Base-by-base conservation (phyloP, 2,329 filamentous ascomycete species). In the Fusarium sp. region DNA sequence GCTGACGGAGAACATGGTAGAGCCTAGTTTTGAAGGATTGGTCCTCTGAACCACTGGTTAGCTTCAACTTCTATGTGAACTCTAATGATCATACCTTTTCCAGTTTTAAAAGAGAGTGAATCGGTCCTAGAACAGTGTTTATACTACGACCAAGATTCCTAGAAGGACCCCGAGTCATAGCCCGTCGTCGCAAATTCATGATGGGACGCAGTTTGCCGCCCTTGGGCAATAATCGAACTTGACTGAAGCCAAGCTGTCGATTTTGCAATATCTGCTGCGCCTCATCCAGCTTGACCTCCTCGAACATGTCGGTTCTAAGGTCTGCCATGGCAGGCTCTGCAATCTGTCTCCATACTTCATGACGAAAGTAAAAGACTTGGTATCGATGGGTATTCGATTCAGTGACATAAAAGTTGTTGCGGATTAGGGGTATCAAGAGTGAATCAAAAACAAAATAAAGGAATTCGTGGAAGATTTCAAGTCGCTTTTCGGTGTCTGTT, bases 361-460 rank as follows among this genome's bases (percentile, higher is more conserved):
- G 96, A 6, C 95, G 92, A 77, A 98, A 98, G 81, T 94, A 99
- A 79, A 97, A 97, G 1, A 98, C 82, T 29, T 90, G 89, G 74
- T 96, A 94, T 18, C 91, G 90, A 76, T 97, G 89, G 2, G 85
- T 84, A 68, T 89, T 94, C 0, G 94, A 96, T 79, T 99, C 96
- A 0, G 96, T 99, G 40, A 98, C 92, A 77, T 98, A 95, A 76
- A 99, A 99, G 75, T 96, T 95, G 68, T 89, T 90, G 34, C 93
- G 89, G 50, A 98, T 87, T 10, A 99, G 85, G 12, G 96, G 95
- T 73, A 98, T 92, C 59, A 99, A 77, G 24, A 98, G 85, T 0
- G 95, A 98, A 79, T 99, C 96, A 75, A 99, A 96, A 6, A 97
- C 72, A 78, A 95, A 99, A 81, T 98, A 98, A 9, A 98, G 75